Conservation (phyloP, 1,284 basidiomycete species). For the Ganoderma lingzhi region DNA sequence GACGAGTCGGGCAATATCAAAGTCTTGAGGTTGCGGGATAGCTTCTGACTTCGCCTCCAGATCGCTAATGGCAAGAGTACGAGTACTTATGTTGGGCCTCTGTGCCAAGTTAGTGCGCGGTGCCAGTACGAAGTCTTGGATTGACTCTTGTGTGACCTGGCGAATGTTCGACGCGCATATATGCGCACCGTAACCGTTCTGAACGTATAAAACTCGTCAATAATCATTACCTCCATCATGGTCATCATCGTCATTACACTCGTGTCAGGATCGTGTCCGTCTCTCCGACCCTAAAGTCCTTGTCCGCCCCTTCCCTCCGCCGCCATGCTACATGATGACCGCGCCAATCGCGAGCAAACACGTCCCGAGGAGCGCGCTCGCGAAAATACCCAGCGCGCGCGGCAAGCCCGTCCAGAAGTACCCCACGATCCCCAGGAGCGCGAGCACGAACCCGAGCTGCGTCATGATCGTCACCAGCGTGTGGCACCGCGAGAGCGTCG, state of each 20-base stretch:
- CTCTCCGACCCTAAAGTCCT: neutral
- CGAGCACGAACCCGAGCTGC: conserved; percentile 45
- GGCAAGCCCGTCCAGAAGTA: conserved; percentile 46
- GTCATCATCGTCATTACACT: conserved; percentile 2
- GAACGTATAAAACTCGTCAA: neutral
- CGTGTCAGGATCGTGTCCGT: conserved; percentile 4
- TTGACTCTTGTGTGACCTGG: too few relatives aligned
- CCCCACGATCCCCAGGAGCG: conserved; percentile 43
- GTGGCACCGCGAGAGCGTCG: conserved; percentile 44
- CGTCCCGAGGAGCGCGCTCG: conserved; percentile 40
- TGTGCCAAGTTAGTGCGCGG: too few relatives aligned
- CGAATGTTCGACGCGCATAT: neutral
- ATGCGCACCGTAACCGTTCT: neutral
- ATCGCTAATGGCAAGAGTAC: too few relatives aligned
- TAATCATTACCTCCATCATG: too few relatives aligned
- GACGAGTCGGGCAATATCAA: too few relatives aligned
- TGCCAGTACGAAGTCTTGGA: too few relatives aligned
- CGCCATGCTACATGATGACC: conserved; percentile 8
- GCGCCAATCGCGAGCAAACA: conserved; percentile 27
- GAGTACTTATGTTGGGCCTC: too few relatives aligned
- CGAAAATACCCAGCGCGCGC: conserved; percentile 41
- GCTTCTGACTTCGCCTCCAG: too few relatives aligned
- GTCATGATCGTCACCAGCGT: conserved; percentile 40
- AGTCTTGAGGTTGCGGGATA: too few relatives aligned
- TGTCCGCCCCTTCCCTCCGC: neutral